phyloP scores from a whole-genome alignment of 1,139 yeast species.

The Hemisphaericaspora xylofermentans region DNA sequence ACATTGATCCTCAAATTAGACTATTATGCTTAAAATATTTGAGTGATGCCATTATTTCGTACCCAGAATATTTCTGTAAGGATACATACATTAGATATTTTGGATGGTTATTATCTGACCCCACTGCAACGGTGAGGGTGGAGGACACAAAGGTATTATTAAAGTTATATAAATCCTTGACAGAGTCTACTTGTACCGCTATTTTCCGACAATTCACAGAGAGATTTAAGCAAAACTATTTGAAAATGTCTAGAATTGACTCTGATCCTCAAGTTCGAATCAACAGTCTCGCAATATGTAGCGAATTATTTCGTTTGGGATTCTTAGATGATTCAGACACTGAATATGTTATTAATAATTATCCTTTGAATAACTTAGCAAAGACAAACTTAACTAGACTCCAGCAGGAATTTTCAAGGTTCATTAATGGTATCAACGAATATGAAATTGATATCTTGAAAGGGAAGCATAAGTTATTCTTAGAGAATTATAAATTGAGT shows the following conservation, averaged over 20 bases:
- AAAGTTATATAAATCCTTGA: constrained; percentile 41
- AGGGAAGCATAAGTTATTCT: constrained; percentile 24
- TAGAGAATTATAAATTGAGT: constrained; percentile 21
- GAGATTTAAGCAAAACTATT: constrained; percentile 60
- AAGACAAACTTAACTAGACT: constrained; percentile 28
- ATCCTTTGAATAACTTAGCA: constrained; percentile 34
- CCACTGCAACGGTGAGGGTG: constrained; percentile 55
- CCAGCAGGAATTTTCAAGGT: constrained; percentile 32
- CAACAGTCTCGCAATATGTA: constrained; percentile 51
- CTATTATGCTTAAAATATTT: constrained; percentile 63
- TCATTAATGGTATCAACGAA: constrained; percentile 24
- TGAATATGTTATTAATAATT: constrained; percentile 6
- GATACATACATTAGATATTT: constrained; percentile 70
- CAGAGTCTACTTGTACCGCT: constrained; percentile 18
- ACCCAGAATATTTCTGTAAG: constrained; percentile 71
- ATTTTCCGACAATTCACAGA: constrained; percentile 65
- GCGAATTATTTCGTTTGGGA: constrained; percentile 58
- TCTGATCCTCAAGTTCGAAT: constrained; percentile 47
- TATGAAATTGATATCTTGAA: constrained; percentile 16
- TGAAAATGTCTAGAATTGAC: constrained; percentile 52
- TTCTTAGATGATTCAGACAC: constrained; percentile 51
- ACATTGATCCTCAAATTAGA: constrained; percentile 71
- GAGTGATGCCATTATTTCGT: constrained; percentile 65
- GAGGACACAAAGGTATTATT: constrained; percentile 63
- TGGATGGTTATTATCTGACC: constrained; percentile 84